phyloP scores from a whole-genome alignment of 2,329 filamentous ascomycete genomes.

The Cordyceps pruinosa region DNA sequence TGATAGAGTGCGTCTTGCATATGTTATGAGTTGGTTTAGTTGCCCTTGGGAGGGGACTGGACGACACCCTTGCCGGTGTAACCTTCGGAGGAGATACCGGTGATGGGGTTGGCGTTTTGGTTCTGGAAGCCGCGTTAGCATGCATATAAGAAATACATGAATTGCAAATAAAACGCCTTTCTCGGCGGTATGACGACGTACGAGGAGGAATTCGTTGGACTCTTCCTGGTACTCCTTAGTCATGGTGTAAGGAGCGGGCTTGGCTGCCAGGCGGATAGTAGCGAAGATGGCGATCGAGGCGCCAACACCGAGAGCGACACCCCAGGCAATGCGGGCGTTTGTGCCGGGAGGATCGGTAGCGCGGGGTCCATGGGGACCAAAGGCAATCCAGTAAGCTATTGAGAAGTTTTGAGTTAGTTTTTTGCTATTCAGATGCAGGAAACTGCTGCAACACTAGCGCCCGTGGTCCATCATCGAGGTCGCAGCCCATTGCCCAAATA shows the following conservation, averaged over 20 bases:
- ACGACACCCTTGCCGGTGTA: slow-evolving; percentile 75
- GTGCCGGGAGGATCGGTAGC: slow-evolving; percentile 77
- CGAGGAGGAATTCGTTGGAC: slow-evolving; percentile 88
- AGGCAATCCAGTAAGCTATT: slow-evolving; percentile 97
- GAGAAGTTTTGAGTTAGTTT: slow-evolving; percentile 34
- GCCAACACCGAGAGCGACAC: slow-evolving; percentile 61
- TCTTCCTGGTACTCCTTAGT: slow-evolving; percentile 96
- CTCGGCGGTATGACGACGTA: slow-evolving; percentile 40
- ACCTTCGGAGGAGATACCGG: slow-evolving; percentile 70
- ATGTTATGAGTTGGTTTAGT: slow-evolving; percentile 28
- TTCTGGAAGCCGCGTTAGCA: slow-evolving; percentile 42
- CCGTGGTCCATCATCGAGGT: background rate
- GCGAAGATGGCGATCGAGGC: slow-evolving; percentile 67
- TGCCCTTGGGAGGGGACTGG: slow-evolving; percentile 56
- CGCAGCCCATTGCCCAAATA: slow-evolving; percentile 3
- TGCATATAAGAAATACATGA: background rate
- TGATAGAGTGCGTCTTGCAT: slow-evolving; percentile 16
- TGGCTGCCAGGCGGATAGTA: slow-evolving; percentile 63
- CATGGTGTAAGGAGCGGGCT: slow-evolving; percentile 76
- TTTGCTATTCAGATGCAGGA: slow-evolving; percentile 13
- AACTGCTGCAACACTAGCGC: slow-evolving; percentile 7
- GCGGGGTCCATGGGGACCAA: slow-evolving; percentile 92
- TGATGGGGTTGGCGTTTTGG: slow-evolving; percentile 81
- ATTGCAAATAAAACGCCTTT: background rate
- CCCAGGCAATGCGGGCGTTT: slow-evolving; percentile 68